Base-by-base conservation (phyloP, 75 land plant genomes). In the Cunninghamia lanceolata region DNA sequence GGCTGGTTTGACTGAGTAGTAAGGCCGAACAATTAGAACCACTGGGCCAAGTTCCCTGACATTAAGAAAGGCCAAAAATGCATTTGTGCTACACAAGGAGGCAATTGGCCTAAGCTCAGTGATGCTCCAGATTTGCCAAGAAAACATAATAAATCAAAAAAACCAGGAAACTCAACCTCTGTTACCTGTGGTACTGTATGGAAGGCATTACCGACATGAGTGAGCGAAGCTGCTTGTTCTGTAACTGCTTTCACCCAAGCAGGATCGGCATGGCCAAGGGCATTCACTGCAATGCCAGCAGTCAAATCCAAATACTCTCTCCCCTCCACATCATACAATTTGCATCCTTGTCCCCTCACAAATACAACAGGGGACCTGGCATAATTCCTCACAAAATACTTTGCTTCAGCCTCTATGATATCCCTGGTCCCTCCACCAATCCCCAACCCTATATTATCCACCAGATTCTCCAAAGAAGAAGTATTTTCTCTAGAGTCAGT, bases 281-380 rank as follows among this genome's bases (percentile, higher is more conserved):
- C 90, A 86, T 95, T 97, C 70, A 97, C 99, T 10, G 99, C 99
- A 82, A 97, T 97, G 56, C 99, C 99, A 28, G 99, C 90, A 25
- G 93, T 88, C 94, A 96, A 42, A 77, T 97, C 99, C 89, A 97
- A 76, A 91, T 95, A 97, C 90, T 97, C 99, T 47, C 88, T 90
- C 85, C 98, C 96, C 21, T 97, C 99, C 10, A 88, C 85, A 87
- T 97, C 99, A 71, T 82, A 95, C 87, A 97, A 84, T 84, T 91
- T 94, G 90, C 96, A 97, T 1, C 99, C 96, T 13, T 91, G 89
- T 25, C 99, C 99, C 59, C 91, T 91, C 83, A 85, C 84, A 21
- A 97, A 87, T 14, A 95, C 98, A 47, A 95, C 89, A 19, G 94
- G 95, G 14, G 90, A 54, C 75, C 99, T 90, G 0, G 94, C 98